A percentile compares a stretch with the other conserved stretches of the same genome.
These are phyloP conservation scores for Fraxinus floribunda DNA, from an alignment of 305 asterid genomes.

Conservation along the genomic window DNA sequence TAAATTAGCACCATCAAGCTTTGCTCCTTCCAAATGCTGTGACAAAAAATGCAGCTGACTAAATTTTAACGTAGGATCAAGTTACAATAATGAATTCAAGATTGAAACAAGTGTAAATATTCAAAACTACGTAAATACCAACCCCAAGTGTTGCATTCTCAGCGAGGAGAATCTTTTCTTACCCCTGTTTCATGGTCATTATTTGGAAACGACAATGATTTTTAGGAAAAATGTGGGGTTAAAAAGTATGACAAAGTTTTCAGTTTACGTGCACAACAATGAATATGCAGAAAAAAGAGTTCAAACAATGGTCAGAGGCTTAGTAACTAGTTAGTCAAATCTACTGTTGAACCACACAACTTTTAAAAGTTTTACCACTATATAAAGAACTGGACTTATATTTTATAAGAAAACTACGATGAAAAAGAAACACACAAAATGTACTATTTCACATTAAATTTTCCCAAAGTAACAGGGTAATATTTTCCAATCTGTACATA, in stretches of 20 bases:
- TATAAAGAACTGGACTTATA: background rate
- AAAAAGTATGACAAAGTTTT: too few relatives aligned
- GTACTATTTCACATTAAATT: background rate
- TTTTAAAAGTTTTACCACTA: background rate
- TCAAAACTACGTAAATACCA: background rate
- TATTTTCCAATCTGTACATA: background rate
- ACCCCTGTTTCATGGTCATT: too few relatives aligned
- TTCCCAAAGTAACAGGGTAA: background rate
- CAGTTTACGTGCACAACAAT: too few relatives aligned
- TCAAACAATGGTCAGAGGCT: too few relatives aligned
- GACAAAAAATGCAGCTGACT: background rate
- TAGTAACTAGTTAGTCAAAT: background rate
- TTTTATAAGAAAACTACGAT: background rate
- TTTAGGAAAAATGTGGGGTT: too few relatives aligned
- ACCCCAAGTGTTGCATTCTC: background rate
- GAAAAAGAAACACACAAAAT: background rate
- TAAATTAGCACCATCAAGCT: constrained; percentile 81
- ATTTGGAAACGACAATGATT: too few relatives aligned
- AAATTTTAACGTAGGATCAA: background rate
- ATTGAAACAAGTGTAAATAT: background rate
- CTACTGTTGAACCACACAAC: background rate
- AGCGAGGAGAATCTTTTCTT: background rate
- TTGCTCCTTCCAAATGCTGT: constrained; percentile 82
- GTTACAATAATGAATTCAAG: background rate
- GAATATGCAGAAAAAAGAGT: too few relatives aligned